These are phyloP conservation scores for Pichia sp. DNA, from an alignment of 1,139 yeast species.

Conservation along the genomic window DNA sequence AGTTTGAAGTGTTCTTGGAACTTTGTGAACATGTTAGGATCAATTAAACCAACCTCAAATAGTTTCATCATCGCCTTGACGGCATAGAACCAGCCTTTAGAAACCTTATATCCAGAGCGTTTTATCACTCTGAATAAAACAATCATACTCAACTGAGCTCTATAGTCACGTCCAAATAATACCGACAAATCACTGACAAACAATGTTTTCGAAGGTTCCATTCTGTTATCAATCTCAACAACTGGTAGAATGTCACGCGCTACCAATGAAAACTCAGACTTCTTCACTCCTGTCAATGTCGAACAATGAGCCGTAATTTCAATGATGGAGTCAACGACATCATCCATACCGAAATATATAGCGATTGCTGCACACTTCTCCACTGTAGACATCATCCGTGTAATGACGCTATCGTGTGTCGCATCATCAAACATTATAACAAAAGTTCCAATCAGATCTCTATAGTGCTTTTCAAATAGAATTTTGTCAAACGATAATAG, in stretches of 20 bases:
- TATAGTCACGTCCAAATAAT: constrained; percentile 81
- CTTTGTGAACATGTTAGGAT: constrained; percentile 58
- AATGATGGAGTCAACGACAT: constrained; percentile 59
- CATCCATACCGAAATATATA: constrained; percentile 48
- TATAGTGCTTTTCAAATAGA: constrained; percentile 57
- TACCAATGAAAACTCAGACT: constrained; percentile 20
- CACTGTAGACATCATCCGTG: constrained; percentile 78
- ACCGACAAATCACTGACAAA: constrained; percentile 80
- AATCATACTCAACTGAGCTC: constrained; percentile 84
- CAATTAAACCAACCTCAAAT: constrained; percentile 65
- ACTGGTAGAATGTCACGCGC: constrained; percentile 27
- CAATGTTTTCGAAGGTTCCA: constrained; percentile 37
- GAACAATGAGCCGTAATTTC: constrained; percentile 60
- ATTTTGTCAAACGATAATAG: constrained; percentile 54
- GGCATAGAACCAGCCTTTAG: constrained; percentile 48
- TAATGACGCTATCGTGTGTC: constrained; percentile 80
- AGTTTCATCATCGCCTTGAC: constrained; percentile 55
- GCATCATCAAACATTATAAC: constrained; percentile 80
- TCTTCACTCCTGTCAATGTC: constrained; percentile 35
- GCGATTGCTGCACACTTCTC: constrained; percentile 82
- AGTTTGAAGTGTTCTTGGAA: constrained; percentile 52
- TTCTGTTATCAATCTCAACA: constrained; percentile 21
- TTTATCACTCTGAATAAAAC: constrained; percentile 74
- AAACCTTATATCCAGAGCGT: constrained; percentile 43
- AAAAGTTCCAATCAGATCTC: constrained; percentile 59